Evolutionary conservation across 106 monocot species (phyloP), one percentile per base, ranked within the genome.

Genomic region (Apostasia ramifera): DNA sequence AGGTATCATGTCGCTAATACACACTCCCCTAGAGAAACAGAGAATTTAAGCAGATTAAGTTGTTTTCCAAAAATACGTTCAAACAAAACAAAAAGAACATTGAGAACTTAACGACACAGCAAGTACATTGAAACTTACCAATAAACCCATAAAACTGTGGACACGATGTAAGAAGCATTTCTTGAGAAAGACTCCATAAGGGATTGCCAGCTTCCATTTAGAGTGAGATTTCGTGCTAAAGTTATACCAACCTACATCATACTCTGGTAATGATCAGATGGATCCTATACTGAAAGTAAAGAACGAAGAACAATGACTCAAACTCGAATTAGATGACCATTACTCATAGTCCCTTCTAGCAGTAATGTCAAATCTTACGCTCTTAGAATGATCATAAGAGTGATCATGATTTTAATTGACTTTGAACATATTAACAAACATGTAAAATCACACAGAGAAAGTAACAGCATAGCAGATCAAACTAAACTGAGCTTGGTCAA

Each of bases 1-100:
- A 44, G 93, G 93, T 62, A 93, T 78, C 89, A 93, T 86, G 69
- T 93, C 93, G 80, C 93, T 93, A 5, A 93, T 93, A 71, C 93
- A 93, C 75, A 93, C 89, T 45, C 93, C 93, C 93, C 93, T 93
- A 81, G 55, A 79, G 51, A 62, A 43, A 38, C 41, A 47, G n/a
- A 73, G 14, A 11, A 52, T 11, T 8, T 13, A 10, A n/a, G 26
- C 53, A 14, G 11, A 38, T 47, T 26, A 26, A 26, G 26, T 26
- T 26, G 26, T 26, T 26, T 26, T 26, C 26, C 52, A 52, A 52
- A 52, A 52, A 10, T 10, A 52, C 52, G 10, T 6, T 52, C 10
- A 52, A 52, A 4, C 10, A 52, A 4, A 52, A 52, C 7, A 52
- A 52, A 26, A 26, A 26, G 26, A 26, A 26, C 26, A 26, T 26